phyloP scores from a whole-genome alignment of 768 basidiomycete species.

The Trametes cingulata region DNA sequence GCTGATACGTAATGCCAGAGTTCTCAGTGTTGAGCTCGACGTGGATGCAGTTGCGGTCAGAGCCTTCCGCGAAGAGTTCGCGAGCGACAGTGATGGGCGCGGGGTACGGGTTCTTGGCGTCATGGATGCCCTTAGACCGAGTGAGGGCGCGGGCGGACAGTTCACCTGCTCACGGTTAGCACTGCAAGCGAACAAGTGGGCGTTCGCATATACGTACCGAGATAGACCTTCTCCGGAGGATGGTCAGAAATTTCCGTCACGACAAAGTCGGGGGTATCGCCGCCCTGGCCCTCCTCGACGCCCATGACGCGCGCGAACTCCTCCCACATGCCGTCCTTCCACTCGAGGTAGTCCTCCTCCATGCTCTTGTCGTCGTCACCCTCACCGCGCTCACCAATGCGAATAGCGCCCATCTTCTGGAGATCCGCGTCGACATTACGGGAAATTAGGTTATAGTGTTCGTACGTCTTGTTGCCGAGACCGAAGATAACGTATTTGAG shows the following conservation, averaged over 20 bases:
- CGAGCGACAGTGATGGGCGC: constrained; percentile 75
- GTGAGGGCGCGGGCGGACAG: constrained; percentile 93
- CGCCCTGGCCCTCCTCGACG: constrained; percentile 95
- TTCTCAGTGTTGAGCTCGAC: constrained; percentile 93
- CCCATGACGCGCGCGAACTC: constrained; percentile 78
- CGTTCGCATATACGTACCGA: constrained; percentile 52
- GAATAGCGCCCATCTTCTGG: constrained; percentile 74
- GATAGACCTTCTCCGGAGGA: constrained; percentile 87
- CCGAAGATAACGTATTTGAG: constrained; percentile 95
- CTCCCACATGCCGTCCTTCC: constrained; percentile 99
- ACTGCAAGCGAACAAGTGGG: background rate
- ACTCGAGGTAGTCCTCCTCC: constrained; percentile 99
- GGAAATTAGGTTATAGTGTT: constrained; percentile 93
- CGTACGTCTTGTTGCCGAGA: constrained; percentile 91
- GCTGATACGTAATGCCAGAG: constrained; percentile 97
- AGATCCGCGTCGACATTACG: constrained; percentile 75
- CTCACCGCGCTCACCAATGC: constrained; percentile 90
- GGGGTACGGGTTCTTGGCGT: constrained; percentile 95
- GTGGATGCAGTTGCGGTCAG: constrained; percentile 90
- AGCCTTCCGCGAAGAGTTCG: constrained; percentile 78
- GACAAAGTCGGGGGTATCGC: constrained; percentile 90
- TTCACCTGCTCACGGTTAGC: constrained; percentile 61
- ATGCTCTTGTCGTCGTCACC: constrained; percentile 99
- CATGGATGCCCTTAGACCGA: constrained; percentile 93
- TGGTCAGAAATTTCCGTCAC: constrained; percentile 81